Evolutionary conservation across 768 basidiomycete genomes (phyloP).

Genomic region (Boletales sp.): DNA sequence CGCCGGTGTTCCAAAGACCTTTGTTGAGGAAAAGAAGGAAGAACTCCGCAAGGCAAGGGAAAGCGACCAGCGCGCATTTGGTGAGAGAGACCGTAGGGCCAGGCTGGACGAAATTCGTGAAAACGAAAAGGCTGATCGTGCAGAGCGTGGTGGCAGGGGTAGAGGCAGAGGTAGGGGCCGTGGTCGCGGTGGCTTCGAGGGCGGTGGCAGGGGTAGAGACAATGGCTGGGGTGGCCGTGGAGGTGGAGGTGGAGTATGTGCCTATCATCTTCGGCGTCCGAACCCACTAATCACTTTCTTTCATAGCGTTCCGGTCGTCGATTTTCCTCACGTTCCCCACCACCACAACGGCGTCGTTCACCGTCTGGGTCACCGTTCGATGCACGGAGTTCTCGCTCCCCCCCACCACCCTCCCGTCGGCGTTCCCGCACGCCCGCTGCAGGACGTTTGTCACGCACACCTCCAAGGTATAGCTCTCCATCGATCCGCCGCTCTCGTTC

Average conservation of each 20-base stretch:
- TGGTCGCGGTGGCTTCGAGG: conserved; percentile 46
- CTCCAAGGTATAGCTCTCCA: conserved; percentile 30
- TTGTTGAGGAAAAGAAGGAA: conserved; percentile 89
- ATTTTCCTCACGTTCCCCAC: conserved; percentile 40
- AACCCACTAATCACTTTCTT: conserved; percentile 7
- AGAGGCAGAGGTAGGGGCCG: conserved; percentile 59
- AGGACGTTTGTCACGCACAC: conserved; percentile 31
- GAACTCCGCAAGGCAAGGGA: conserved; percentile 76
- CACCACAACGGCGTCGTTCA: conserved; percentile 48
- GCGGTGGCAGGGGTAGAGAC: conserved; percentile 49
- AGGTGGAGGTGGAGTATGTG: conserved; percentile 52
- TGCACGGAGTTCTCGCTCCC: conserved; percentile 38
- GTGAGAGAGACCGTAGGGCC: conserved; percentile 66
- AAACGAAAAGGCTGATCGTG: conserved; percentile 47
- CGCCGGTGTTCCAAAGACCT: conserved; percentile 85
- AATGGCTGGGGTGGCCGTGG: conserved; percentile 68
- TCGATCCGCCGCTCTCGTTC: conserved; percentile 37
- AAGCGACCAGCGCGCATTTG: conserved; percentile 59
- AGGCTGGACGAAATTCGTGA: conserved; percentile 69
- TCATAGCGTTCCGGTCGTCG: conserved; percentile 44
- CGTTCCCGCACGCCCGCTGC: conserved; percentile 41
- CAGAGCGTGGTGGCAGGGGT: conserved; percentile 46
- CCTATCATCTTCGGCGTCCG: neutral
- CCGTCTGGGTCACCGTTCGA: conserved; percentile 35
- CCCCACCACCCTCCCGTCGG: conserved; percentile 30